These are phyloP conservation scores for Fusarium dimerum DNA, from an alignment of 2,329 filamentous ascomycete species.

Conservation along the genomic window DNA sequence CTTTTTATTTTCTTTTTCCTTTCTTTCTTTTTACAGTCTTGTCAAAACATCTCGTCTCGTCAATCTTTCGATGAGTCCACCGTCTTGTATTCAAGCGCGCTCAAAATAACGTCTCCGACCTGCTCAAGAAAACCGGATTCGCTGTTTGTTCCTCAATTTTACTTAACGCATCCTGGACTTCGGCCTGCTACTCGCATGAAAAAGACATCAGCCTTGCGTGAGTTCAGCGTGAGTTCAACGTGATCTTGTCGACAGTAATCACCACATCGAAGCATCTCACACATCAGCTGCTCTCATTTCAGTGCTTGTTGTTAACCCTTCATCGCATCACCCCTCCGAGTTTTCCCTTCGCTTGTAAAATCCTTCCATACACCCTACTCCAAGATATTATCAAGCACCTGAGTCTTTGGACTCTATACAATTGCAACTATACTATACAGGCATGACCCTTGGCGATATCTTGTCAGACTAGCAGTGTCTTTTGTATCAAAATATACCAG, in stretches of 20 bases:
- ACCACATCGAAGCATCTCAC: conserved; percentile 9
- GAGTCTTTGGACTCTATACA: no score
- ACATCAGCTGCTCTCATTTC: not conserved
- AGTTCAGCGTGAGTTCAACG: conserved; percentile 14
- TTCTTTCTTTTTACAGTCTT: not conserved
- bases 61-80: not conserved
- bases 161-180: not conserved
- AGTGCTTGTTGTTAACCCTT: not conserved
- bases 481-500: not conserved
- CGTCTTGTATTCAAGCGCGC: no score
- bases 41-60: conserved; percentile 1
- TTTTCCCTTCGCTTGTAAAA: not conserved
- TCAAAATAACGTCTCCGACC: no score
- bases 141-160: no score
- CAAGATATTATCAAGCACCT: no score
- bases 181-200: not conserved
- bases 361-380: no score
- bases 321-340: not conserved
- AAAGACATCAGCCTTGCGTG: conserved; percentile 11
- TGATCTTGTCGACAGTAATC: conserved; percentile 6
- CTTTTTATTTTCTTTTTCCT: conserved; percentile 17
- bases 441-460: not conserved
- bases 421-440: no score
- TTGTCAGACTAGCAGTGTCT: not conserved
- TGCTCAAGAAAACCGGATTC: no score